Conservation (phyloP, 1,139 yeast species). For the Pichia sp. region DNA sequence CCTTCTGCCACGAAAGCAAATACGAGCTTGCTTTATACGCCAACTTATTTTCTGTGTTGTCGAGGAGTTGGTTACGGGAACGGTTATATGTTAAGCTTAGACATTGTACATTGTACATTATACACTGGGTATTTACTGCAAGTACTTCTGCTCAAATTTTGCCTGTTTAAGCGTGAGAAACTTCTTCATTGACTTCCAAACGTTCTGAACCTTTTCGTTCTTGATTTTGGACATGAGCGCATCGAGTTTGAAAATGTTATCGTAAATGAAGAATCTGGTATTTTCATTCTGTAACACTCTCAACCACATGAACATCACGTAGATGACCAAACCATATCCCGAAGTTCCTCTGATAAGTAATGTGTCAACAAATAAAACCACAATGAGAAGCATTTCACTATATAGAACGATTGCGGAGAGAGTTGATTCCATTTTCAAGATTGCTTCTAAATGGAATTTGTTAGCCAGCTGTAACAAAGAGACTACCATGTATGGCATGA, state of each 20-base stretch:
- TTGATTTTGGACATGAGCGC: constrained; percentile 34
- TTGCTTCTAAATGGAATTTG: constrained; percentile 34
- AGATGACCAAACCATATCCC: constrained; percentile 57
- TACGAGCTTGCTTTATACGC: not conserved
- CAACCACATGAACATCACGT: constrained; percentile 60
- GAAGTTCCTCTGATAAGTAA: constrained; percentile 56
- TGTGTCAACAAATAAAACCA: constrained; percentile 51
- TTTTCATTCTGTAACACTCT: constrained; percentile 50
- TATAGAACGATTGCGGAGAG: constrained; percentile 50
- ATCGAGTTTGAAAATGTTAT: constrained; percentile 37
- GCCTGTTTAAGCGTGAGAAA: constrained; percentile 34
- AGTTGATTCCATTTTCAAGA: constrained; percentile 33
- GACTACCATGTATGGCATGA: constrained; percentile 51
- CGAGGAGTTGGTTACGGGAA: too few relatives aligned
- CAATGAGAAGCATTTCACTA: constrained; percentile 50
- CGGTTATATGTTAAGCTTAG: too few relatives aligned
- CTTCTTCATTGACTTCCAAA: constrained; percentile 37
- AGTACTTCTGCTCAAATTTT: constrained; percentile 21
- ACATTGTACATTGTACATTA: not conserved
- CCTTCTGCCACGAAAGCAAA: too few relatives aligned
- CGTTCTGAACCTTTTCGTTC: constrained; percentile 39
- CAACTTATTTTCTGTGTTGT: not conserved
- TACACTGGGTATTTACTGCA: constrained; percentile 4
- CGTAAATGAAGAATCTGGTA: constrained; percentile 39
- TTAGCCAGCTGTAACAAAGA: constrained; percentile 50